phyloP scores from a whole-genome alignment of 73 alveolate species.

The Loxodes magnus region DNA sequence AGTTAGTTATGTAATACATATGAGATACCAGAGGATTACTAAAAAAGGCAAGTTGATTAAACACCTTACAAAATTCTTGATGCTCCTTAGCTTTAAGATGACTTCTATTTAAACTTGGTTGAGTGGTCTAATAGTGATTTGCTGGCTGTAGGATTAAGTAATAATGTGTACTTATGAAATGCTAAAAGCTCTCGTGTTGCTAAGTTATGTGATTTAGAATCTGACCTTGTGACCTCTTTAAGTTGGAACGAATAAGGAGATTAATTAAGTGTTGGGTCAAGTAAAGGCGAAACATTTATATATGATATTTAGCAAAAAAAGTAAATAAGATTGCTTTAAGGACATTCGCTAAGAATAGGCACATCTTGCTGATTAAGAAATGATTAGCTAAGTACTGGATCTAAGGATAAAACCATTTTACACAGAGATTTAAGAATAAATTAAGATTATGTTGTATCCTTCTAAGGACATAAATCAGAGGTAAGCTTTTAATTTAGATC shows the following conservation, averaged over 20 bases:
- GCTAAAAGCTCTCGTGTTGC: conserved; percentile 53
- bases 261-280: conserved; percentile 58
- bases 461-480: conserved; percentile 47
- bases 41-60: conserved; percentile 69
- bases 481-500: conserved; percentile 88
- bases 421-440: conserved; percentile 64
- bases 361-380: conserved; percentile 85
- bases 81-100: conserved; percentile 90
- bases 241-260: conserved; percentile 51
- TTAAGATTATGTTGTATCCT: conserved; percentile 23
- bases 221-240: conserved; percentile 63
- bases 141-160: conserved; percentile 77
- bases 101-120: conserved; percentile 80
- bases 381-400: conserved; percentile 61
- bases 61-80: conserved; percentile 82
- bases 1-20: too few relatives aligned
- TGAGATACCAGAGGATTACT: too few relatives aligned
- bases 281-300: conserved; percentile 45
- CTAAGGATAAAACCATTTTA: conserved; percentile 66
- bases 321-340: conserved; percentile 41
- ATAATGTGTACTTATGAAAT: conserved; percentile 65
- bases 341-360: conserved; percentile 85
- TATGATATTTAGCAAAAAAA: conserved; percentile 48
- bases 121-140: conserved; percentile 88
- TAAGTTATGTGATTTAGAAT: conserved; percentile 37